Base-by-base conservation (phyloP, 2,329 filamentous ascomycete species). In the Talaromyces sp. region DNA sequence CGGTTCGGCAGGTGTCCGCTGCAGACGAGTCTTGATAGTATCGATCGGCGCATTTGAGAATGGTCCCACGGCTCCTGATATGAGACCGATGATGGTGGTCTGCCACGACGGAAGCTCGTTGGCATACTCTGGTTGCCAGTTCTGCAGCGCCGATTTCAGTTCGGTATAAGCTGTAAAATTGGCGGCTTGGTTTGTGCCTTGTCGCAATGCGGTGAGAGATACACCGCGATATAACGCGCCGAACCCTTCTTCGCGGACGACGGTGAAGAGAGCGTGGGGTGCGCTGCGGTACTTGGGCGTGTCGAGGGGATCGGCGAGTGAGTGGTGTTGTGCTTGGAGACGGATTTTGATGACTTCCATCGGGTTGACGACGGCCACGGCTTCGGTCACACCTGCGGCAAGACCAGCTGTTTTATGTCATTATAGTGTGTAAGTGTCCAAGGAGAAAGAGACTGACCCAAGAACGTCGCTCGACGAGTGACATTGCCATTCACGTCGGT, bases 271-370 rank as follows among this genome's bases (percentile, higher is more conserved):
- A 11, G 86, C 86, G 70, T 89, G 87, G 1, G 92, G 92, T 28
- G 93, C 93, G 78, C 96, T 97, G 75, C 93, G 91, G 83, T 98
- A 98, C 81, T 98, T 98, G 67, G 95, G 95, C 8, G 97, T 78
- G 76, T 98, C 95, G 69, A 98, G 88, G 5, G 95, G 95, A 75
- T 99, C 95, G 56, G 95, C 92, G 88, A 99, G 95, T 75, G 87
- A 92, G 86, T 99, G 95, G 81, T 97, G 91, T 80, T 99, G 95
- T 4, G 93, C 93, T 83, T 99, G 95, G 69, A 99, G 86, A 56
- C 95, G 90, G 75, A 99, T 99, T 85, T 99, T 99, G 79, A 99
- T 87, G 66, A 99, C 95, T 81, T 99, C 95, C 95, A 99, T 99
- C 5, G 95, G 95, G 33, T 93, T 97, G 62, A 99, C 95, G 58